phyloP scores from a whole-genome alignment of 768 basidiomycete species.

The Tulasnella sp. region DNA sequence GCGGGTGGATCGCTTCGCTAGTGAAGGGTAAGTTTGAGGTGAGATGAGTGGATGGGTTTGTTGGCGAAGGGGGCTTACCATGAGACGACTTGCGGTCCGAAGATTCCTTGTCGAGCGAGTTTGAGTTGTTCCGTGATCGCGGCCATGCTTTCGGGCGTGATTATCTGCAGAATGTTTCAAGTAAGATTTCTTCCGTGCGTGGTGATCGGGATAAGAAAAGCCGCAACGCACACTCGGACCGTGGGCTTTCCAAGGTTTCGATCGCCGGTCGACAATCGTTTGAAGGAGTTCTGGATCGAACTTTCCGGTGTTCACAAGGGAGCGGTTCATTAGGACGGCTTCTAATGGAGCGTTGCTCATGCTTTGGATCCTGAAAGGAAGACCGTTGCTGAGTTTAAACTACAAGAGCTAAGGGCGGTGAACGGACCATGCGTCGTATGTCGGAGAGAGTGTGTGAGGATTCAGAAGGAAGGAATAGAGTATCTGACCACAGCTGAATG shows the following conservation, averaged over 20 bases:
- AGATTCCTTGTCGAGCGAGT: neutral
- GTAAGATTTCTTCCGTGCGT: neutral
- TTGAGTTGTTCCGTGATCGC: neutral
- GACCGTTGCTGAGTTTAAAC: neutral
- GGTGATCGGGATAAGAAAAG: neutral
- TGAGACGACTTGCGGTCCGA: neutral
- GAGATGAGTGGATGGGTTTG: neutral
- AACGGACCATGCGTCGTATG: slow-evolving; percentile 61
- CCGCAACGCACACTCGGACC: neutral
- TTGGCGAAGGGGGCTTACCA: neutral
- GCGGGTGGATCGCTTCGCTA: slow-evolving; percentile 6
- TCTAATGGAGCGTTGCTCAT: slow-evolving; percentile 8
- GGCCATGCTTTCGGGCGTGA: neutral
- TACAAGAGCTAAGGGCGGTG: neutral
- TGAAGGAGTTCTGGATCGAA: slow-evolving; percentile 33
- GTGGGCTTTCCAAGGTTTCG: slow-evolving; percentile 26
- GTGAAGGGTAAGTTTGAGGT: neutral
- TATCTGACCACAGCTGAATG: slow-evolving; percentile 67
- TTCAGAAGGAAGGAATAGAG: slow-evolving; percentile 64
- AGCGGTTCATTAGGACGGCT: slow-evolving; percentile 44
- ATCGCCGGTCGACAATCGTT: slow-evolving; percentile 29
- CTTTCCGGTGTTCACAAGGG: slow-evolving; percentile 44
- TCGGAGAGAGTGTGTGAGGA: slow-evolving; percentile 73
- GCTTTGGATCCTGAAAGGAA: slow-evolving; percentile 7
- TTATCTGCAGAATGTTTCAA: neutral